phyloP scores from a whole-genome alignment of 208 protist genomes.

The Vickermania spadyakhi region DNA sequence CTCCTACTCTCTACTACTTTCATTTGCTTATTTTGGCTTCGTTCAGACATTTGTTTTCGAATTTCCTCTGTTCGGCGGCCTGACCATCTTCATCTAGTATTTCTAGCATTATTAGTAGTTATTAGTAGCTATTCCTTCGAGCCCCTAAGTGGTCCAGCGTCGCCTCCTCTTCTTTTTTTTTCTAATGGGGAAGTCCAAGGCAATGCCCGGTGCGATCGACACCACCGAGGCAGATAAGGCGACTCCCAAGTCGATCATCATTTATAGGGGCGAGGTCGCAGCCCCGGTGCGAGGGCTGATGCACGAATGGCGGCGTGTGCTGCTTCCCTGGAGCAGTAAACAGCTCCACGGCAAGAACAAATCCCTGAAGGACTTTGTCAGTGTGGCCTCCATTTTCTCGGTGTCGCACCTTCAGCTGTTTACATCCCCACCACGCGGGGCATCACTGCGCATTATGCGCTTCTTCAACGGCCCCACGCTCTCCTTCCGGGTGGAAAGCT shows the following conservation, averaged over 20 bases:
- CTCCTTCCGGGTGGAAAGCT: constrained; percentile 81
- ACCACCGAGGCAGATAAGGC: constrained; percentile 82
- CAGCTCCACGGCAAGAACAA: constrained; percentile 85
- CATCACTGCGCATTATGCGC: constrained; percentile 84
- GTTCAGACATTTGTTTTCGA: no score
- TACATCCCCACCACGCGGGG: constrained; percentile 70
- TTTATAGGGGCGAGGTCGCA: constrained; percentile 85
- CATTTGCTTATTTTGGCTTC: no score
- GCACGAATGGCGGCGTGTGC: constrained; percentile 87
- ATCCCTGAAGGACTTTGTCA: constrained; percentile 83
- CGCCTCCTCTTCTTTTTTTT: no score
- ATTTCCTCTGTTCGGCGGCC: no score
- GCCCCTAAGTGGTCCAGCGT: no score
- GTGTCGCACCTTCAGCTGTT: constrained; percentile 85
- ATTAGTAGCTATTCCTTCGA: no score
- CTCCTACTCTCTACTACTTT: no score
- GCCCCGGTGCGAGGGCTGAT: constrained; percentile 69
- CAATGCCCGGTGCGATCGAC: constrained; percentile 67
- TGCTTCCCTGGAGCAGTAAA: constrained; percentile 87
- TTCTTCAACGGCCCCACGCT: constrained; percentile 88
- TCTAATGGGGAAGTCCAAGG: constrained; percentile 13
- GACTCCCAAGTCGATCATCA: constrained; percentile 86
- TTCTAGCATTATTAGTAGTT: no score
- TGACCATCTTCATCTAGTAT: no score
- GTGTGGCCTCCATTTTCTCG: constrained; percentile 70